Base-by-base conservation (phyloP, 2,329 filamentous ascomycete species). In the Dothideomycetidae sp. region DNA sequence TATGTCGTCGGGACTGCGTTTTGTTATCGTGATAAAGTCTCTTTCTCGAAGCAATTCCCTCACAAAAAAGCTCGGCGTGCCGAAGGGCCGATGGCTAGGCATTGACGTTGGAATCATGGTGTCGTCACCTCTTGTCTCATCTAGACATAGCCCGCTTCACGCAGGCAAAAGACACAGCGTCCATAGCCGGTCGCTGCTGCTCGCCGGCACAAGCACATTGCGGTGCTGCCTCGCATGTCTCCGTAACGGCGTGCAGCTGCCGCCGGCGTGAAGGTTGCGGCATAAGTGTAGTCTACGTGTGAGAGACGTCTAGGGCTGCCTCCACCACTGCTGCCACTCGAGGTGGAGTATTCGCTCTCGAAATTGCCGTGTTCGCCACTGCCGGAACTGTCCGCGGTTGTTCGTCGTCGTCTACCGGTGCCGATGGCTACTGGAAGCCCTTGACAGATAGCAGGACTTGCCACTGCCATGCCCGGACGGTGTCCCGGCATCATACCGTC, bases 401-500 rank as follows among this genome's bases (percentile, higher is more conserved):
- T 31, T n/a, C 36, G 29, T 12, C 36, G 14, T 10, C 31, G 28
- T 10, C 71, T 57, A 15, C 73, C 73, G 10, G 69, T 70, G 31
- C 74, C 74, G 56, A 77, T 77, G 18, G 73, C 71, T 41, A 75
- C 72, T 1, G 73, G 73, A 15, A 75, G 58, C 4, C 73, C 73
- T 56, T 78, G 73, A 2, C 14, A 32, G 30, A 73, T 62, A 14
- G 70, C 60, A 13, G 59, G 58, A 57, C 42, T 46, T 29, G 44
- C 37, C 1, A 43, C 46, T 3, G 66, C 47, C 57, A 71, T 54
- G 57, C 70, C 57, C 52, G 68, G 63, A 56, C 70, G 46, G 60
- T 74, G 50, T 48, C 69, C 53, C 53, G 64, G 73, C 46, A 71
- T 73, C 84, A 93, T 93, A 56, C 88, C 88, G 51, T 92, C 85